Conservation (phyloP, 2,329 filamentous ascomycete species). For the Venturia carpophila region DNA sequence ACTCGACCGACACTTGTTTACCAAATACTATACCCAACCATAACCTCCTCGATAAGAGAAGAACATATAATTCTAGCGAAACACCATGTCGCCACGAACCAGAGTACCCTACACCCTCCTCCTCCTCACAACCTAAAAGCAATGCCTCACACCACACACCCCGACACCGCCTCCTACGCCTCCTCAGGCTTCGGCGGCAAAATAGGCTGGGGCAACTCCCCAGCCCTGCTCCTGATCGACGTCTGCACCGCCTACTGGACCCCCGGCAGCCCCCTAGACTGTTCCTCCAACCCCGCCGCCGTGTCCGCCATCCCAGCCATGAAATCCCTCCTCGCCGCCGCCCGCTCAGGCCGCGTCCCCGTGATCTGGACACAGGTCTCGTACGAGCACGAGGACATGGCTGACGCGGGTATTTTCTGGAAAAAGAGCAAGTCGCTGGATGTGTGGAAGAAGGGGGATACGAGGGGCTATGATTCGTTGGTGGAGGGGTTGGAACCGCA, state of each 20-base stretch:
- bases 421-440: slow-evolving; percentile 37
- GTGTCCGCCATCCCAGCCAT: slow-evolving; percentile 34
- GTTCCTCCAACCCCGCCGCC: slow-evolving; percentile 32
- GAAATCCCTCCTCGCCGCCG: slow-evolving; percentile 34
- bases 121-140: background rate
- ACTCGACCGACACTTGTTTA: background rate
- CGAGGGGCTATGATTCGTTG: slow-evolving; percentile 34
- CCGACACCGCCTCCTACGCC: slow-evolving; percentile 21
- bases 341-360: slow-evolving; percentile 32
- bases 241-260: slow-evolving; percentile 43
- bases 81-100: background rate
- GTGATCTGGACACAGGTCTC: slow-evolving; percentile 40
- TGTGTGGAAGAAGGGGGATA: slow-evolving; percentile 37
- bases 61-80: background rate
- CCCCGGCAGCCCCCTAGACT: slow-evolving; percentile 36
- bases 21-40: background rate
- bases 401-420: slow-evolving; percentile 40
- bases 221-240: slow-evolving; percentile 40
- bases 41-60: background rate
- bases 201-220: slow-evolving; percentile 39
- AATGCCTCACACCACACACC: slow-evolving; percentile 9
- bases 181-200: slow-evolving; percentile 34
- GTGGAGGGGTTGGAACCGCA: slow-evolving; percentile 34
- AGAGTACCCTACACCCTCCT: background rate
- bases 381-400: slow-evolving; percentile 36